Evolutionary conservation across 805 yeast species (phyloP).

Genomic region (Wickerhamiella domercqiae): DNA sequence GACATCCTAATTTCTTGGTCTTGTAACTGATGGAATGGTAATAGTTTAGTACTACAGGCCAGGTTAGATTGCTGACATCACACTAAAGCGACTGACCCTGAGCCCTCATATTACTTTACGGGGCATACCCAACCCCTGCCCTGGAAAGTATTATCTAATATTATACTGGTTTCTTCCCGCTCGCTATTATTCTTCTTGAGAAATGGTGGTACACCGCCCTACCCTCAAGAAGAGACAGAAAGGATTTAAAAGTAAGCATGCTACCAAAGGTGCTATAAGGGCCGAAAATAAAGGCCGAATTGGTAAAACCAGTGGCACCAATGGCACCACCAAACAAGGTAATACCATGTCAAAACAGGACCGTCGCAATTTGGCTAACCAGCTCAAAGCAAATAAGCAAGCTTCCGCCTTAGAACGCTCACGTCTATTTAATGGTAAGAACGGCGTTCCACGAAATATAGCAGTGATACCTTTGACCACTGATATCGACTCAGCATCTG

Average conservation of each 20-base stretch:
- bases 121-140: no score
- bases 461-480: constrained; percentile 65
- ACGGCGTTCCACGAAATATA: constrained; percentile 71
- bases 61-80: no score
- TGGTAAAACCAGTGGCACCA: constrained; percentile 38
- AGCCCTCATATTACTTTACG: no score
- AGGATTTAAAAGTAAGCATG: constrained; percentile 80
- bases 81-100: no score
- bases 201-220: constrained; percentile 56
- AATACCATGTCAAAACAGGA: constrained; percentile 38
- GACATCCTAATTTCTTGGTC: constrained; percentile 75
- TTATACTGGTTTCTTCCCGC: neutral
- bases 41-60: no score
- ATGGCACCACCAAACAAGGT: constrained; percentile 18
- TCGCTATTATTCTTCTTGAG: no score
- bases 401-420: constrained; percentile 41
- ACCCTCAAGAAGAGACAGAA: constrained; percentile 75
- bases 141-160: neutral
- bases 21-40: no score
- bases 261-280: constrained; percentile 76
- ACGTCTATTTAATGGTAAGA: constrained; percentile 61
- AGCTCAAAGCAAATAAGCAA: constrained; percentile 57
- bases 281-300: constrained; percentile 71
- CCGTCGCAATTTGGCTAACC: constrained; percentile 66
- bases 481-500: constrained; percentile 36